Evolutionary conservation across 768 basidiomycete genomes (phyloP).

Genomic region (Mycena latifolia): DNA sequence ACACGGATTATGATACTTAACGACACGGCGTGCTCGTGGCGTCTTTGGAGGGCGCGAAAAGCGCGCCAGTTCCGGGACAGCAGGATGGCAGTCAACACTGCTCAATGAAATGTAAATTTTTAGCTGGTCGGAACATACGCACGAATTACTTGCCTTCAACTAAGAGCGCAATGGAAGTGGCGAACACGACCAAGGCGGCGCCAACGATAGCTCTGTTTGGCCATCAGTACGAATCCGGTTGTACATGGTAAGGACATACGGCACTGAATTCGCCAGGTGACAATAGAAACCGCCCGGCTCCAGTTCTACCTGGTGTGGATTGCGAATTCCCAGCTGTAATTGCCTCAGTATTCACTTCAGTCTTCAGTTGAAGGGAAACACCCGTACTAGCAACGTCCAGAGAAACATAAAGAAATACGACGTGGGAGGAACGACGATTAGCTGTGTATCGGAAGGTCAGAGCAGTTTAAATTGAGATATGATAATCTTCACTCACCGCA

Average conservation of each 20-base stretch:
- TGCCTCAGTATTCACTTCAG: too few relatives aligned
- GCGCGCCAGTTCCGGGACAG: slow-evolving; percentile 25
- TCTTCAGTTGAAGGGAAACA: too few relatives aligned
- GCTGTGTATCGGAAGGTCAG: not conserved
- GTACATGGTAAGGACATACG: not conserved
- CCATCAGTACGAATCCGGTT: not conserved
- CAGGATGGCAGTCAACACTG: slow-evolving; percentile 15
- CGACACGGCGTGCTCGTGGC: slow-evolving; percentile 25
- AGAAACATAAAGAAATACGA: slow-evolving; percentile 17
- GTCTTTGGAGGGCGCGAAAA: slow-evolving; percentile 20
- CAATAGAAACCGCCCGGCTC: slow-evolving; percentile 29
- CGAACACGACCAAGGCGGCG: slow-evolving; percentile 9
- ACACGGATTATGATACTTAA: slow-evolving; percentile 29
- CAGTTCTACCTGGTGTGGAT: slow-evolving; percentile 10
- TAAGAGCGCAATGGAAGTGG: not conserved
- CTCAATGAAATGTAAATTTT: too few relatives aligned
- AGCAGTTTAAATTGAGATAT: too few relatives aligned
- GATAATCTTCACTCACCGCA: not conserved
- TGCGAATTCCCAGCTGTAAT: slow-evolving; percentile 11
- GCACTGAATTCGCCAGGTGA: not conserved
- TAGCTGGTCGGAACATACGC: not conserved
- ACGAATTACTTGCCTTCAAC: slow-evolving; percentile 10
- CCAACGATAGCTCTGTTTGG: slow-evolving; percentile 6
- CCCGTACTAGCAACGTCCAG: slow-evolving; percentile 19
- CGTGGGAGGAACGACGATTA: slow-evolving; percentile 13